Evolutionary conservation across 768 basidiomycete genomes (phyloP), one percentile per base, ranked within the genome.

Genomic region (Sarcodon sp.): DNA sequence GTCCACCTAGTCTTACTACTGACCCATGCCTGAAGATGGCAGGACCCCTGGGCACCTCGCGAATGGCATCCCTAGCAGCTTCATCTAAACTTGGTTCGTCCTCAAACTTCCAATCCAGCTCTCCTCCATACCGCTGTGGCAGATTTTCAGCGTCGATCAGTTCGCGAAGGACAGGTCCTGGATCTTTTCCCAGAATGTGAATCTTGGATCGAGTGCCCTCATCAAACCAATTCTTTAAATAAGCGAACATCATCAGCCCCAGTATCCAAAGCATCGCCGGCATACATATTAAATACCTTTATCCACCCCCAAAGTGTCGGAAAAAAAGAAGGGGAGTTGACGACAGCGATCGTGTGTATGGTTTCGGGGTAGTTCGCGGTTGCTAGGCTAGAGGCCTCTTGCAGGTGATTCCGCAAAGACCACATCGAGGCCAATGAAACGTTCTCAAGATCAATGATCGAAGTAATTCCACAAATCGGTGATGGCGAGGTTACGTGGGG

Each of bases 301-400:
- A 90, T 71, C 87, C 87, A 90, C 33, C 71, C 72, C 87, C 87
- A 91, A 8, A 90, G 68, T 1, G 80, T 85, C 3, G 82, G 76
- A 62, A 91, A 91, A 69, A 88, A 91, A 0, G 77, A 68, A 0
- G 89, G 88, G 0, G 86, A 79, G 53, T 90, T 89, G 47, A 91
- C 79, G 47, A 91, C 63, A 9, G 71, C 79, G 54, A 82, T 75
- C 34, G 73, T 70, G 54, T 73, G 66, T 37, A 88, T 66, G 0
- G 85, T 87, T 61, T 90, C 87, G 1, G 87, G 86, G 59, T 89
- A 89, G 55, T 87, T 81, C 7, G 83, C 83, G 0, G 83, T 85
- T 0, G 83, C 84, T 37, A 90, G 70, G 15, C 66, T 66, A 37
- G 81, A 80, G 0, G 87, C 83, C 57, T 88, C 80, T 53, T 85